Evolutionary conservation across 106 monocot genomes (phyloP), one percentile per base, ranked within the genome.

Genomic region (Phalaenopsis aphrodite): DNA sequence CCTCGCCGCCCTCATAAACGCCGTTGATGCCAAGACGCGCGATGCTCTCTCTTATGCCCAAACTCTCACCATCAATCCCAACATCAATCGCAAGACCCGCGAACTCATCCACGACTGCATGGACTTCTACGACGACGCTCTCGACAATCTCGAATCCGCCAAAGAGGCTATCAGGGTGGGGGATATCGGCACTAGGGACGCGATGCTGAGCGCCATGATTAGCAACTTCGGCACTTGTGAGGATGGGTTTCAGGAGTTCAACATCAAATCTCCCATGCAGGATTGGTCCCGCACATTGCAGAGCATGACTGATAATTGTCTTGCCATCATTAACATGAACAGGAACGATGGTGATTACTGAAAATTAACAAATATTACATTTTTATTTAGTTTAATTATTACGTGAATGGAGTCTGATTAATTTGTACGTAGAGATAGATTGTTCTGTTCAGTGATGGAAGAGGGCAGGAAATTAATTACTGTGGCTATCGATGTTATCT

Each of bases 281-380:
- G 43, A 17, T 75, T 75, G 43, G 43, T 75, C 43, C 5, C 17
- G 38, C 19, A 75, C 43, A 17, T 14, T 75, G 41, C 74, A 45
- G 42, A 75, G n/a, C 74, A 75, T 75, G 74, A 75, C 74, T 41
- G 74, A 75, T 19, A 75, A 75, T 41, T 75, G 74, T 21, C 74
- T 75, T 19, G 43, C 74, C 45, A 75, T 75, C 37, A 41, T 21
- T 45, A 75, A 43, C 74, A 42, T 75, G 17, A 41, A 14, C 43
- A 75, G 43, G 74, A 16, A 16, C n/a, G 19, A 75, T 18, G 74
- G n/a, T 45, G 17, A 43, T 37, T 75, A 37, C 45, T 75, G 74
- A 75, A 45, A 45, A 3, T 15, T 10, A 39, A 2, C 4, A 36
- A 69, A 8, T 1, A 61, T 19, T 61, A 61, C 11, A 9, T 48